phyloP scores from a whole-genome alignment of 441 rosid genomes.

The Geranium incanum region DNA sequence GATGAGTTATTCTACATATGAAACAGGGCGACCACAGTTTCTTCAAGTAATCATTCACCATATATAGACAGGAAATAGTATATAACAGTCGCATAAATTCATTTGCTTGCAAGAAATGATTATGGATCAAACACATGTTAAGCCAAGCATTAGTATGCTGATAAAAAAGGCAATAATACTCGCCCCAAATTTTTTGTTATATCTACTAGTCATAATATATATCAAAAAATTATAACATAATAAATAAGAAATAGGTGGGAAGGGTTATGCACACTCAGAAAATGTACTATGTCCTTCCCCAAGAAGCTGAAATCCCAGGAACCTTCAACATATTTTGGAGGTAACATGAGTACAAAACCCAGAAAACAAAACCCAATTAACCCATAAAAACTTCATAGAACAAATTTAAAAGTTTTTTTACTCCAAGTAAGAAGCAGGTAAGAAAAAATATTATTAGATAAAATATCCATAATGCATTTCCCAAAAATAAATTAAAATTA shows the following conservation, averaged over 20 bases:
- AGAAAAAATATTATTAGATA: constrained; percentile 1
- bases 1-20: background rate
- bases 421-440: constrained; percentile 12
- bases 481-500: no score
- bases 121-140: no score
- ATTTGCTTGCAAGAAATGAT: no score
- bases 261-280: constrained; percentile 27
- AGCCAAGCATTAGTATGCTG: no score
- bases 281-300: constrained; percentile 36
- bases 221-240: constrained; percentile 5
- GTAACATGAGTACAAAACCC: constrained; percentile 23
- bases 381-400: no score
- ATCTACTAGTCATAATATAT: constrained; percentile 9
- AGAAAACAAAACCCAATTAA: constrained; percentile 12
- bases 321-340: constrained; percentile 48
- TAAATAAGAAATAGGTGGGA: constrained; percentile 7
- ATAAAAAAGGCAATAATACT: background rate
- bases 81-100: no score
- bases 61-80: background rate
- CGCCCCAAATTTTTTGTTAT: background rate
- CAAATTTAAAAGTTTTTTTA: constrained; percentile 4
- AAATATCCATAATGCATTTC: no score
- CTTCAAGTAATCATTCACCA: background rate
- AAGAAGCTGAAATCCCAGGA: constrained; percentile 56
- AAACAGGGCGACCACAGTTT: background rate